Evolutionary conservation across 1,284 basidiomycete genomes (phyloP).

Genomic region (Cutaneotrichosporon mucoides): DNA sequence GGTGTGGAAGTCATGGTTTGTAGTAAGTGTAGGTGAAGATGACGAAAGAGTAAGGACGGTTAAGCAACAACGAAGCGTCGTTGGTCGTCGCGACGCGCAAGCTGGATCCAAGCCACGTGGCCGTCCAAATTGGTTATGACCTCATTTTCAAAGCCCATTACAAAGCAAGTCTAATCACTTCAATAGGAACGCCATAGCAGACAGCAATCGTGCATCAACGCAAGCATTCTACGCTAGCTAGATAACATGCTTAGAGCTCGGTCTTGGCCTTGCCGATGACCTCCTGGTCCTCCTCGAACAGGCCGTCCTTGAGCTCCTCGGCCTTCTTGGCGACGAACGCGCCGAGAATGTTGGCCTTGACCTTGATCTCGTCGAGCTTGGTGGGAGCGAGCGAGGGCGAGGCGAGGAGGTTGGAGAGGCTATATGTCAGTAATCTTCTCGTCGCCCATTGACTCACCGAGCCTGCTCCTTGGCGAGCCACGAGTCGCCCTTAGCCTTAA

Average conservation of each 20-base stretch:
- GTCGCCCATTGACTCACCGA: constrained; percentile 62
- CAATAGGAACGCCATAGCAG: too few species aligned
- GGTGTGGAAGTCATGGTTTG: constrained; percentile 9
- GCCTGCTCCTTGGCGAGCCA: constrained; percentile 84
- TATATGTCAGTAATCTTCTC: constrained; percentile 8
- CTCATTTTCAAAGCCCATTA: not conserved
- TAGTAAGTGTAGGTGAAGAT: too few species aligned
- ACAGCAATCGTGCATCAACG: too few species aligned
- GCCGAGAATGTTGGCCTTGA: constrained; percentile 80
- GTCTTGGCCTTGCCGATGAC: constrained; percentile 17
- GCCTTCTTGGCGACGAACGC: constrained; percentile 63
- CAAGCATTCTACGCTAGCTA: too few species aligned
- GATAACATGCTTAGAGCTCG: constrained; percentile 13
- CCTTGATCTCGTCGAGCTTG: constrained; percentile 91
- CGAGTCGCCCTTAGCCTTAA: constrained; percentile 64
- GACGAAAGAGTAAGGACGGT: too few species aligned
- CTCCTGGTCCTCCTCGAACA: constrained; percentile 12
- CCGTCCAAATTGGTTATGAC: not conserved
- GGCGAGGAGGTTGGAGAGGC: constrained; percentile 44
- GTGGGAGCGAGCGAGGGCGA: constrained; percentile 56
- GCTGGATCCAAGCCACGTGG: constrained; percentile 5
- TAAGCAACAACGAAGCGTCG: not conserved
- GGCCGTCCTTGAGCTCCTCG: constrained; percentile 34
- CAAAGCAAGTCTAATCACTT: too few species aligned
- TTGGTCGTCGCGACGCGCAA: constrained; percentile 10